A percentile compares a stretch with the other conserved stretches of the same genome.
phyloP scores from a whole-genome alignment of 345 rosid species.

The Gossypium raimondii region DNA sequence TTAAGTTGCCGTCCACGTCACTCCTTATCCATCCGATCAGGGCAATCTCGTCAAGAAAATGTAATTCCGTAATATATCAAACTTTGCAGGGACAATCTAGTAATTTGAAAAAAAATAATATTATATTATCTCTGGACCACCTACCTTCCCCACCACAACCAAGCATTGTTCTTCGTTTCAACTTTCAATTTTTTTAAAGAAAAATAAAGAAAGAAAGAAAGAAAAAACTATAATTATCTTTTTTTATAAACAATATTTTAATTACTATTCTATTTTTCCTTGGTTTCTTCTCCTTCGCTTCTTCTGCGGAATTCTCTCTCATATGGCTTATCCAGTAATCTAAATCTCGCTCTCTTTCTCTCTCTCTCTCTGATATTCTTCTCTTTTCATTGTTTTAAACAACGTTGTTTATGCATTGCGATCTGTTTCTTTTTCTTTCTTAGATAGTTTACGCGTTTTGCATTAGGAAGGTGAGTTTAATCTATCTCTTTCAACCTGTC shows the following conservation, averaged over 20 bases:
- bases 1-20: not conserved
- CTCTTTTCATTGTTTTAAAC: conserved; percentile 18
- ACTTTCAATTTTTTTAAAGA: not conserved
- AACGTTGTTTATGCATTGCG: conserved; percentile 28
- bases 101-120: conserved; percentile 1
- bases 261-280: conserved; percentile 24
- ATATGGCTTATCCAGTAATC: conserved; percentile 44
- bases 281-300: conserved; percentile 44
- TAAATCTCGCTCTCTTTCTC: conserved; percentile 38
- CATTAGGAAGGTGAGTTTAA: conserved; percentile 38
- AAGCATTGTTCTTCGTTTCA: conserved; percentile 37
- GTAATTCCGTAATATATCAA: conserved; percentile 10
- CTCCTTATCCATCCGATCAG: conserved; percentile 17
- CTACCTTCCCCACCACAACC: conserved; percentile 52
- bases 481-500: not conserved
- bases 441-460: conserved; percentile 29
- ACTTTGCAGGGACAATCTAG: conserved; percentile 20
- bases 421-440: conserved; percentile 14
- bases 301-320: conserved; percentile 48
- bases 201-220: not conserved
- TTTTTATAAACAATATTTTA: not conserved
- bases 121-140: conserved; percentile 36
- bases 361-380: conserved; percentile 22
- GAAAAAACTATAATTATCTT: conserved; percentile 4
- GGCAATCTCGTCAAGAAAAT: conserved; percentile 17